phyloP scores from a whole-genome alignment of 2,329 filamentous ascomycete species.

The Fusarium temperatum region DNA sequence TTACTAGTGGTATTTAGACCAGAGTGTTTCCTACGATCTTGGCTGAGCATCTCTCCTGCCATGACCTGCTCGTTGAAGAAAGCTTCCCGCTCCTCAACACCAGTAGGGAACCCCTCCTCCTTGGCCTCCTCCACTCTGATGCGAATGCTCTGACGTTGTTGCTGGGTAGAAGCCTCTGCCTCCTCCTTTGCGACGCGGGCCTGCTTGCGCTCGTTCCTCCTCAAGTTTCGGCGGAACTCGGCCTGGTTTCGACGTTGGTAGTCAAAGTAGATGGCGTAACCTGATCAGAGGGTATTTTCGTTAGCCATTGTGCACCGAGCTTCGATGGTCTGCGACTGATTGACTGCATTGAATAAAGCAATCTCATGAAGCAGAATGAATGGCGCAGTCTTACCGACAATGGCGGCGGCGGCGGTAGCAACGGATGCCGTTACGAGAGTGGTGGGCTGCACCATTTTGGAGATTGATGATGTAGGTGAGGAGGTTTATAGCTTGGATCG shows the following conservation, averaged over 20 bases:
- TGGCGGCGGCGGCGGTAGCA: conserved; percentile 67
- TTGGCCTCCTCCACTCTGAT: conserved; percentile 80
- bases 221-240: conserved; percentile 73
- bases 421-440: conserved; percentile 69
- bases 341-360: background rate
- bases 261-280: conserved; percentile 75
- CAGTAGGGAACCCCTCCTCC: conserved; percentile 89
- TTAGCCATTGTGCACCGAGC: conserved; percentile 27
- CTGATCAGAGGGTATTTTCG: conserved; percentile 48
- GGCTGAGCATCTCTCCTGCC: conserved; percentile 82
- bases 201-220: conserved; percentile 79
- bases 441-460: conserved; percentile 58
- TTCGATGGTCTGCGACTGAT: background rate
- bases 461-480: conserved; percentile 20
- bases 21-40: conserved; percentile 72
- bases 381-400: conserved; percentile 60
- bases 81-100: conserved; percentile 91
- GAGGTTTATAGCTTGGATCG: conserved; percentile 9
- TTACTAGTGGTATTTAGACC: background rate
- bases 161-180: conserved; percentile 70
- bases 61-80: conserved; percentile 98
- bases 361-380: background rate
- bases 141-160: conserved; percentile 79
- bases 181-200: conserved; percentile 77
- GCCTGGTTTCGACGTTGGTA: conserved; percentile 70